Conservation (phyloP, 2,329 filamentous ascomycete genomes). For the Zarea fungicola region DNA sequence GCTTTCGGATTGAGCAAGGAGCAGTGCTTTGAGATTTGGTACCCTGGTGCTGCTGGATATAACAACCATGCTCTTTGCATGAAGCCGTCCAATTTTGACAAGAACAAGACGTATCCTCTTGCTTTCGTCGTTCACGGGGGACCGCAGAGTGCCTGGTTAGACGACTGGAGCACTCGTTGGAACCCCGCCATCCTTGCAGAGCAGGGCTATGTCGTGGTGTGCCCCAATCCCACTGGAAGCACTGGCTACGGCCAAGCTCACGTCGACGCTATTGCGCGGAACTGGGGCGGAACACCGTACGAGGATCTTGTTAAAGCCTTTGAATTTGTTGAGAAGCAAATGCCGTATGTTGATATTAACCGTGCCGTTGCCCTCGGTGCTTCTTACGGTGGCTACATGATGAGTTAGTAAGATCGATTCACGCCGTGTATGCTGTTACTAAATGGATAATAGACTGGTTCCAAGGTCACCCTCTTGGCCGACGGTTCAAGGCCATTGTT, state of each 20-base stretch:
- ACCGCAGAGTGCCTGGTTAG: slow-evolving; percentile 70
- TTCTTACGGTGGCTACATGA: slow-evolving; percentile 72
- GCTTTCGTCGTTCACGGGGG: slow-evolving; percentile 79
- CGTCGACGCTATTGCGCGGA: slow-evolving; percentile 67
- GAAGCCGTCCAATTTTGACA: slow-evolving; percentile 62
- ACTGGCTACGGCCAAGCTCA: slow-evolving; percentile 78
- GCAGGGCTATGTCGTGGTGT: slow-evolving; percentile 78
- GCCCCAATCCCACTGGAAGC: slow-evolving; percentile 77
- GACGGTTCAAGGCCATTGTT: slow-evolving; percentile 81
- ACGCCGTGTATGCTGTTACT: neutral
- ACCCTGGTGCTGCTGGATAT: slow-evolving; percentile 57
- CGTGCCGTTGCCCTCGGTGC: slow-evolving; percentile 70
- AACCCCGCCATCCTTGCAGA: slow-evolving; percentile 83
- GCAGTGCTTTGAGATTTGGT: slow-evolving; percentile 67
- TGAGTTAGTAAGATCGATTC: slow-evolving; percentile 43
- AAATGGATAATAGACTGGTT: slow-evolving; percentile 63
- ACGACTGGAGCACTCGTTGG: slow-evolving; percentile 78
- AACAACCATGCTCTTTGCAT: slow-evolving; percentile 65
- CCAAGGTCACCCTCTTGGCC: slow-evolving; percentile 76
- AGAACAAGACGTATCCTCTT: slow-evolving; percentile 69
- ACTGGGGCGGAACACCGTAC: slow-evolving; percentile 86
- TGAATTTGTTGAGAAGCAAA: slow-evolving; percentile 62
- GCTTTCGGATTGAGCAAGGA: slow-evolving; percentile 59
- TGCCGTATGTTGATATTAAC: slow-evolving; percentile 63
- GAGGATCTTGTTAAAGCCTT: slow-evolving; percentile 74